These are phyloP conservation scores for Hygrocybe coccinea DNA, from an alignment of 768 basidiomycete genomes.

Conservation along the genomic window DNA sequence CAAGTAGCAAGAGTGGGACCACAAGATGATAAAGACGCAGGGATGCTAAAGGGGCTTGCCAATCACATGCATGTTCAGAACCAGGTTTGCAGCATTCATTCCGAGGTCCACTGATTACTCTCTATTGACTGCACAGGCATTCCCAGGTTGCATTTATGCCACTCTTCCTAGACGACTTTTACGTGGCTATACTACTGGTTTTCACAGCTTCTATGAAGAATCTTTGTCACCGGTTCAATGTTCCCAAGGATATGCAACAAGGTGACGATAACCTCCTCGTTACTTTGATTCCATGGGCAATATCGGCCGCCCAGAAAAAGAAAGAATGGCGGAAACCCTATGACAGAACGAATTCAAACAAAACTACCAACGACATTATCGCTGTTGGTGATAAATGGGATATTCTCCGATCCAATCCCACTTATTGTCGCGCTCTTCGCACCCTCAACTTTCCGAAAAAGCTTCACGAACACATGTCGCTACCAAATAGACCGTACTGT, in stretches of 20 bases:
- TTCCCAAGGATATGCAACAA: constrained; percentile 33
- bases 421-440: constrained; percentile 38
- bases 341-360: not conserved
- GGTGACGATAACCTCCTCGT: constrained; percentile 32
- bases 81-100: constrained; percentile 36
- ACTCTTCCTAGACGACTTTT: constrained; percentile 40
- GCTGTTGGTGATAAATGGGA: not conserved
- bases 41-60: constrained; percentile 38
- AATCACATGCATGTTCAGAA: constrained; percentile 43
- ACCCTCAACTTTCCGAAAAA: constrained; percentile 45
- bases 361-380: not conserved
- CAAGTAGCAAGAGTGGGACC: constrained; percentile 52
- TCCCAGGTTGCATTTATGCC: constrained; percentile 48
- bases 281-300: constrained; percentile 46
- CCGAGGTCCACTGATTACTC: constrained; percentile 2
- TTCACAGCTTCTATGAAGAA: constrained; percentile 38
- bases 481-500: constrained; percentile 37
- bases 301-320: constrained; percentile 31
- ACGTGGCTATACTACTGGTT: constrained; percentile 54
- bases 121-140: not conserved
- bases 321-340: constrained; percentile 24
- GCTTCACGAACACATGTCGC: constrained; percentile 44
- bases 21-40: constrained; percentile 35
- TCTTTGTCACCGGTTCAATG: constrained; percentile 37
- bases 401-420: constrained; percentile 20